A percentile compares a stretch with the other conserved stretches of the same genome.
Conservation (phyloP, 2,329 filamentous ascomycete genomes). For the Pseudohalonectria lignicola region DNA sequence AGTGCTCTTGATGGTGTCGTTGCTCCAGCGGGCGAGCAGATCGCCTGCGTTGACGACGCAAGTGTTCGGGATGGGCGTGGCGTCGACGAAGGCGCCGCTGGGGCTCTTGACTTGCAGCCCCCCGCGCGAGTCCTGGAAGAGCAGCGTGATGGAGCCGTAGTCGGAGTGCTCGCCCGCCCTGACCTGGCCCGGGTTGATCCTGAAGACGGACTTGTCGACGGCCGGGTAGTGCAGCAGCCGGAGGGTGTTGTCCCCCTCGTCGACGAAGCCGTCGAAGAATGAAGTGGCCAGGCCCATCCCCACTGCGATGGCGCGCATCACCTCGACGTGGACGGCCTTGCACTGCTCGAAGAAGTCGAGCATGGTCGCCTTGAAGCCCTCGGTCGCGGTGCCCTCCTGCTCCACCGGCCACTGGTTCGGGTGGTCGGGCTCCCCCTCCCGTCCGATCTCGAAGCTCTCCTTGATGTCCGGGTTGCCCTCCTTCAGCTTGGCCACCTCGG, state of each 20-base stretch:
- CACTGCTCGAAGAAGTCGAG: constrained; percentile 63
- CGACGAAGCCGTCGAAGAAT: constrained; percentile 70
- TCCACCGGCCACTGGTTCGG: constrained; percentile 69
- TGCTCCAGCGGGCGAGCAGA: constrained; percentile 77
- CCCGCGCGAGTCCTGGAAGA: constrained; percentile 49
- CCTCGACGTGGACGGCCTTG: constrained; percentile 60
- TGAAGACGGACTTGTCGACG: constrained; percentile 55
- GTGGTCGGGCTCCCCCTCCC: constrained; percentile 43
- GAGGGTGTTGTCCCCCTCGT: constrained; percentile 59
- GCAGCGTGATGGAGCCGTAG: constrained; percentile 49
- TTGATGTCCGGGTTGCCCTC: constrained; percentile 52
- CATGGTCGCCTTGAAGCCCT: constrained; percentile 63
- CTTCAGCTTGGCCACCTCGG: constrained; percentile 47
- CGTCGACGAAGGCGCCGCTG: constrained; percentile 69
- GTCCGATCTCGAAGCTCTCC: constrained; percentile 54
- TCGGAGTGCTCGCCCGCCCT: constrained; percentile 69
- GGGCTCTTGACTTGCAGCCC: constrained; percentile 56
- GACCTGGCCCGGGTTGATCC: constrained; percentile 56
- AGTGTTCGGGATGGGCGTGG: constrained; percentile 68
- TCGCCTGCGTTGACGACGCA: constrained; percentile 88
- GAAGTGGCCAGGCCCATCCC: constrained; percentile 59
- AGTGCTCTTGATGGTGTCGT: constrained; percentile 84
- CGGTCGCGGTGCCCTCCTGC: constrained; percentile 36
- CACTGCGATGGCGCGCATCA: constrained; percentile 80
- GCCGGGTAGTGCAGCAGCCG: constrained; percentile 68